phyloP scores from a whole-genome alignment of 768 basidiomycete species.

The Podaxis mareebaensis region DNA sequence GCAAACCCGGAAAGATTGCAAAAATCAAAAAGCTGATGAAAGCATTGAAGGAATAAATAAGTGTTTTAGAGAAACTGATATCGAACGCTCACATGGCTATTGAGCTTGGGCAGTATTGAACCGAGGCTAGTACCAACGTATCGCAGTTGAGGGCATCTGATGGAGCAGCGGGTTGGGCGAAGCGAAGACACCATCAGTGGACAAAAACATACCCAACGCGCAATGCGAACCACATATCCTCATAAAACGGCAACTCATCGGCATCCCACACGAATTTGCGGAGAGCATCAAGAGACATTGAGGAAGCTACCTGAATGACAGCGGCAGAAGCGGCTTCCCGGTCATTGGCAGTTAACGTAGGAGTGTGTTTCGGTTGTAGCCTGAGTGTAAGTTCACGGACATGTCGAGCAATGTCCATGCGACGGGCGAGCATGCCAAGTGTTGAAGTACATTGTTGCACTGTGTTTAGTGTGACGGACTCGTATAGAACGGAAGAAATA shows the following conservation, averaged over 20 bases:
- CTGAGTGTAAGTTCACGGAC: conserved; percentile 58
- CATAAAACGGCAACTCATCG: conserved; percentile 63
- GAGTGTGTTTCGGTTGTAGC: conserved; percentile 32
- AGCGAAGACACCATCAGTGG: conserved; percentile 1
- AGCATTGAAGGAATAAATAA: conserved; percentile 3
- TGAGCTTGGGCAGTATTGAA: conserved; percentile 51
- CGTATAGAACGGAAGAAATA: conserved; percentile 61
- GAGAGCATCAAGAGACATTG: conserved; percentile 60
- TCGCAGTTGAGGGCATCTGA: conserved; percentile 66
- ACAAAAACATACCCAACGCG: conserved; percentile 53
- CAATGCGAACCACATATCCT: conserved; percentile 80
- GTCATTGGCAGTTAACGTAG: conserved; percentile 26
- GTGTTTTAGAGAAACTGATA: conserved; percentile 3
- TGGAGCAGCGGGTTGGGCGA: conserved; percentile 8
- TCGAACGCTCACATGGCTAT: conserved; percentile 59
- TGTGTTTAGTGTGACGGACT: conserved; percentile 52
- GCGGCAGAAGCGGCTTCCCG: conserved; percentile 49
- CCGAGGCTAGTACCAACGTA: conserved; percentile 67
- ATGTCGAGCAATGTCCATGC: conserved; percentile 64
- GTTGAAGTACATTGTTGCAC: conserved; percentile 63
- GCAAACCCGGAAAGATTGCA: conserved; percentile 61
- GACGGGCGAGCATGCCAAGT: conserved; percentile 59
- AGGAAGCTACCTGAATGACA: conserved; percentile 48
- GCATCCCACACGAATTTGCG: conserved; percentile 71
- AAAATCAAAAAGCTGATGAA: conserved; percentile 66